Evolutionary conservation across 2,329 filamentous ascomycete genomes (phyloP), one percentile per base, ranked within the genome.

Genomic region (Pestalotiopsis sp.): DNA sequence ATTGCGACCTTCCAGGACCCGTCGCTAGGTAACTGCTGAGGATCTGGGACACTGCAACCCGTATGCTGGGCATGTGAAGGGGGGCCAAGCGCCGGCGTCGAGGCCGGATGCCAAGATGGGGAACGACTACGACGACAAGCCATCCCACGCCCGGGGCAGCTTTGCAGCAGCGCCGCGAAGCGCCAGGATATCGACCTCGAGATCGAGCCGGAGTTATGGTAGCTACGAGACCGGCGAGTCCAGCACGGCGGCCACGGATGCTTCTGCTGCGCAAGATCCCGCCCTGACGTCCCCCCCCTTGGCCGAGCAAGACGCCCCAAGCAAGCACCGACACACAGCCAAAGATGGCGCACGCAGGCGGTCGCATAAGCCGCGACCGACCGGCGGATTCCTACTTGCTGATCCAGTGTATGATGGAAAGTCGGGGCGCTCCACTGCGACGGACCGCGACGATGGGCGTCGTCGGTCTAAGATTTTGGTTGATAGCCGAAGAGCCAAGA

Each of bases 351-450:
- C 69, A 44, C 70, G 66, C 66, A 75, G 72, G 44, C 78, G 75
- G 60, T 71, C 78, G 56, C 78, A 82, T 65, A 86, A 81, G 72
- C 77, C 80, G 38, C 81, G 84, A 17, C 79, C 84, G 5, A 82
- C 79, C 70, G 83, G 85, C 60, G 83, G 82, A 7, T 88, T 88
- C 71, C 79, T 88, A 64, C 79, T 88, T 14, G 78, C 82, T 38
- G 84, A 85, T 70, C 74, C 80, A 2, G 73, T 84, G 22, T 67
- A 74, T 38, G 74, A 75, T 58, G 76, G 75, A 44, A 58, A 62
- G 20, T 61, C 73, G 4, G 6, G 66, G 68, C 22, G 72, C 71
- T n/a, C 74, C 74, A 30, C 74, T 75, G 22, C 14, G 40, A 68
- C 39, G 60, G 69, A 52, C 13, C 77, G 75, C 26, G 79, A 79